phyloP scores from a whole-genome alignment of 2,329 filamentous ascomycete genomes.

The Aureobasidium sp. region DNA sequence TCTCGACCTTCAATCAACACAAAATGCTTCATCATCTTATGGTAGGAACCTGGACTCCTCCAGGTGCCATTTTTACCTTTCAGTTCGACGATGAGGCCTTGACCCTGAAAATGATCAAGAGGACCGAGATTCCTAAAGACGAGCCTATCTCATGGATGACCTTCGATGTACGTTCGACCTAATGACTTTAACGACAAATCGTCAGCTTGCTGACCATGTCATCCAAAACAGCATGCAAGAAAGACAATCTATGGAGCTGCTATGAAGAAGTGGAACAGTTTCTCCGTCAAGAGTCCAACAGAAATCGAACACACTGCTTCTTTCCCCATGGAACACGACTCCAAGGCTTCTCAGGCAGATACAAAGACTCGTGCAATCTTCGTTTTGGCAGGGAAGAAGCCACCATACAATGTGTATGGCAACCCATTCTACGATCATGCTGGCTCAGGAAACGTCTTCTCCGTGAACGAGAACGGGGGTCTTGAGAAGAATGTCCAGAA shows the following conservation, averaged over 20 bases:
- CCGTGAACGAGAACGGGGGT: conserved; percentile 47
- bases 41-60: conserved; percentile 82
- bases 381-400: conserved; percentile 66
- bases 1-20: not conserved
- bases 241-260: conserved; percentile 83
- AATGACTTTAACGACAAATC: not conserved
- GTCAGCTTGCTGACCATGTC: not conserved
- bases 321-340: conserved; percentile 66
- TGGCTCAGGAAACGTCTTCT: conserved; percentile 71
- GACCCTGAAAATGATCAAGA: conserved; percentile 65
- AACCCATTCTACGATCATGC: conserved; percentile 87
- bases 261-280: conserved; percentile 91
- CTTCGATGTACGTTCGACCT: conserved; percentile 56
- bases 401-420: conserved; percentile 76
- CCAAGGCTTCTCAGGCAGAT: conserved; percentile 55
- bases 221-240: conserved; percentile 54
- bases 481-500: conserved; percentile 60
- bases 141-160: conserved; percentile 94
- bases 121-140: conserved; percentile 69
- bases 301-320: conserved; percentile 69
- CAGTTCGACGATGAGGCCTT: conserved; percentile 76
- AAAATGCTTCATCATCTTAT: conserved; percentile 83
- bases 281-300: conserved; percentile 63
- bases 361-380: conserved; percentile 88
- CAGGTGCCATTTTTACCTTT: conserved; percentile 82